Percentiles rank a stretch among this genome's conserved stretches.
phyloP scores from a whole-genome alignment of 108 stramenopile genomes.

The Skeletonema costatum region DNA sequence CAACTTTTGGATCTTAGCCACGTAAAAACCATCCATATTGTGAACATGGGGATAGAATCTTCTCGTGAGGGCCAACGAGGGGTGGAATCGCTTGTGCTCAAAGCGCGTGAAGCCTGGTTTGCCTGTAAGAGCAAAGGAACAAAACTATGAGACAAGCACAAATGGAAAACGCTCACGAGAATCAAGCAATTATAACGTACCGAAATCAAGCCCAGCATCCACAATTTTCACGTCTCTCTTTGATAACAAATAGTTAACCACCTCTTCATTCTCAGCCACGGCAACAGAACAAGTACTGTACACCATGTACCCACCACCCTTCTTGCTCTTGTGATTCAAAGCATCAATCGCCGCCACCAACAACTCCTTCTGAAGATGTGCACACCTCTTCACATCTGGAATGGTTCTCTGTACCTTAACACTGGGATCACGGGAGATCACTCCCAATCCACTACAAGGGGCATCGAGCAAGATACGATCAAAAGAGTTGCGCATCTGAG shows the following conservation, averaged over 20 bases:
- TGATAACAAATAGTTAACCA: slow-evolving; percentile 95
- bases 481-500: slow-evolving; percentile 85
- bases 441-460: slow-evolving; percentile 97
- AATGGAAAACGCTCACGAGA: neutral
- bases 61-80: slow-evolving; percentile 88
- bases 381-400: slow-evolving; percentile 88
- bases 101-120: slow-evolving; percentile 94
- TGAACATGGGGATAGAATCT: slow-evolving; percentile 99
- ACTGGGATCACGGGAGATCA: slow-evolving; percentile 96
- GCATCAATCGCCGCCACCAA: slow-evolving; percentile 97
- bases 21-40: slow-evolving; percentile 99
- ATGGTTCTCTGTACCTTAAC: slow-evolving; percentile 97
- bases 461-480: slow-evolving; percentile 98
- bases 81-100: slow-evolving; percentile 96
- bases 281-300: slow-evolving; percentile 99
- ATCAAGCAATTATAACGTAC: slow-evolving; percentile 42
- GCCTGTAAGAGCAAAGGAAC: slow-evolving; percentile 40
- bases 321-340: slow-evolving; percentile 87
- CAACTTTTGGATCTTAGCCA: slow-evolving; percentile 96
- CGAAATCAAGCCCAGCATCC: slow-evolving; percentile 91
- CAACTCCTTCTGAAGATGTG: slow-evolving; percentile 97
- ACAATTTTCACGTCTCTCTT: slow-evolving; percentile 96
- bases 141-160: neutral
- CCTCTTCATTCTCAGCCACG: slow-evolving; percentile 98
- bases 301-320: slow-evolving; percentile 95